phyloP scores from a whole-genome alignment of 2,329 filamentous ascomycete species.

The Paecilomyces dactylethromorphus region DNA sequence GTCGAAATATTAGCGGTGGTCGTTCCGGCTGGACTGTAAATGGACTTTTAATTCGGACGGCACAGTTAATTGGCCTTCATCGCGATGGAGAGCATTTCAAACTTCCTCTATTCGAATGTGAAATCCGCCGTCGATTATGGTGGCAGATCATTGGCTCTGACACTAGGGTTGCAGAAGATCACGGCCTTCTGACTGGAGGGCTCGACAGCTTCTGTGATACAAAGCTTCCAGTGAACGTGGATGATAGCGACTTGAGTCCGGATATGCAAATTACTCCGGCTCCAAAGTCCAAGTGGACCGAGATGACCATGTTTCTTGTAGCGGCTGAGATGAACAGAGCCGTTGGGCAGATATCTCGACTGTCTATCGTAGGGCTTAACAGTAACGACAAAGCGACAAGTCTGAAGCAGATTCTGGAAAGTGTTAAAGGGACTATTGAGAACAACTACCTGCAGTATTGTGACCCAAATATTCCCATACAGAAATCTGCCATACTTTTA shows the following conservation, averaged over 20 bases:
- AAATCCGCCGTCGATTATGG: conserved; percentile 48
- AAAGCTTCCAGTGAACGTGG: conserved; percentile 49
- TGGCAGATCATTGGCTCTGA: conserved; percentile 51
- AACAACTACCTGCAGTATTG: conserved; percentile 44
- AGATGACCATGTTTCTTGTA: conserved; percentile 50
- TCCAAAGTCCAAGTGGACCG: conserved; percentile 46
- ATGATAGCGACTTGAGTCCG: conserved; percentile 47
- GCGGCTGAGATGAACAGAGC: conserved; percentile 46
- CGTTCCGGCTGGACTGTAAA: conserved; percentile 39
- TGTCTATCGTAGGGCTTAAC: conserved; percentile 20
- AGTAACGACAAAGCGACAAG: conserved; percentile 24
- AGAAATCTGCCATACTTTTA: conserved; percentile 21
- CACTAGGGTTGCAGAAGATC: conserved; percentile 48
- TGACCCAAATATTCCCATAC: conserved; percentile 45
- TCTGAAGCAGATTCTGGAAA: conserved; percentile 37
- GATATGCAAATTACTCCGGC: conserved; percentile 44
- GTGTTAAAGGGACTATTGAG: conserved; percentile 40
- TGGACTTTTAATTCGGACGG: conserved; percentile 43
- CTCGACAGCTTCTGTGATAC: conserved; percentile 45
- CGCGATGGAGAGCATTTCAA: conserved; percentile 43
- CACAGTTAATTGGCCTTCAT: conserved; percentile 45
- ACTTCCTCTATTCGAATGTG: conserved; percentile 44
- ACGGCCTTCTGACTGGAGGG: conserved; percentile 46
- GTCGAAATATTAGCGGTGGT: conserved; percentile 2
- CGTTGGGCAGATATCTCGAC: conserved; percentile 39